phyloP scores from a whole-genome alignment of 305 asterid genomes.

The Striga hermonthica region DNA sequence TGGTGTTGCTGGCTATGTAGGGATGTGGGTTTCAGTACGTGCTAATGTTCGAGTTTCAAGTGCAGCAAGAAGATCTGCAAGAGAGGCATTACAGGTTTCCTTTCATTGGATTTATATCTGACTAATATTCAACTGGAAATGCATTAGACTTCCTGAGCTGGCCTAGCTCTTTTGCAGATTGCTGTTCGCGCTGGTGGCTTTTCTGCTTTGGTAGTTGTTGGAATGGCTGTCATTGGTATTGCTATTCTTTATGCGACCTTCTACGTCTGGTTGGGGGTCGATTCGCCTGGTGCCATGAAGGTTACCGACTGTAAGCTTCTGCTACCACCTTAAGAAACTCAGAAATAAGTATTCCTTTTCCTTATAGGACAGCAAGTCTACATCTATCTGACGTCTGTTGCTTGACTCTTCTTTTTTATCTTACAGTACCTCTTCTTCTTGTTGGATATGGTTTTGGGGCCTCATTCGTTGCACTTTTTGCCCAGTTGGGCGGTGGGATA shows the following conservation, averaged over 20 bases:
- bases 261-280: constrained; percentile 92
- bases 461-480: constrained; percentile 99
- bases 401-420: constrained; percentile 31
- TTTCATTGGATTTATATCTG: constrained; percentile 22
- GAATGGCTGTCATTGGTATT: constrained; percentile 96
- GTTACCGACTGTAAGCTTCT: constrained; percentile 80
- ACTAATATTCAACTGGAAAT: constrained; percentile 24
- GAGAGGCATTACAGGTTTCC: constrained; percentile 94
- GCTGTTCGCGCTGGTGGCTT: constrained; percentile 99
- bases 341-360: background rate
- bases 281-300: constrained; percentile 85
- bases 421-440: constrained; percentile 95
- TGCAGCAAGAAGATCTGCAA: constrained; percentile 97
- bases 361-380: constrained; percentile 26
- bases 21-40: constrained; percentile 99
- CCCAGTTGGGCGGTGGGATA: constrained; percentile 99
- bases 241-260: constrained; percentile 84
- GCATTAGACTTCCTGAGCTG: constrained; percentile 31
- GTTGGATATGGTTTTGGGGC: constrained; percentile 99
- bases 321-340: constrained; percentile 22
- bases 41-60: constrained; percentile 99
- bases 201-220: constrained; percentile 96
- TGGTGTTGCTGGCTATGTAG: constrained; percentile 97
- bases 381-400: constrained; percentile 29
- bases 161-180: constrained; percentile 50